phyloP scores from a whole-genome alignment of 1,284 basidiomycete genomes.

The Cryptococcus maquisensis region DNA sequence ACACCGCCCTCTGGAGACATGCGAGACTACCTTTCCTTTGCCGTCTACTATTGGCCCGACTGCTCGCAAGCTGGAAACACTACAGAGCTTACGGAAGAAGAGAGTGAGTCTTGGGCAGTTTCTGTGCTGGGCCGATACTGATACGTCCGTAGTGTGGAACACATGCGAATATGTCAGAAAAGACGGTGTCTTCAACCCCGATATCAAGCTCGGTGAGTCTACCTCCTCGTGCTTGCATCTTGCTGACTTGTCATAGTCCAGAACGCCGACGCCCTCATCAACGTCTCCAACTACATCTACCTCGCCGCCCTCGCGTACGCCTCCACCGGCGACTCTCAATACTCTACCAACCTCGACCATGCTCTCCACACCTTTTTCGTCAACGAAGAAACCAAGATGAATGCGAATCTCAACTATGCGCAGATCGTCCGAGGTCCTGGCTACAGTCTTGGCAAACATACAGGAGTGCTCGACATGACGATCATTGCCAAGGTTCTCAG shows the following conservation, averaged over 20 bases:
- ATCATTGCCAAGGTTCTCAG: slow-evolving; percentile 26
- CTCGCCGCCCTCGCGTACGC: slow-evolving; percentile 56
- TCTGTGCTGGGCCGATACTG: neutral
- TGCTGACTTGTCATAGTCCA: slow-evolving; percentile 45
- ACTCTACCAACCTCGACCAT: slow-evolving; percentile 16
- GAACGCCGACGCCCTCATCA: slow-evolving; percentile 56
- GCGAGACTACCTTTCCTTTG: slow-evolving; percentile 10
- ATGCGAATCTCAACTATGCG: slow-evolving; percentile 64
- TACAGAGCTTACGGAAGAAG: slow-evolving; percentile 15
- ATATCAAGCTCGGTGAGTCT: slow-evolving; percentile 49
- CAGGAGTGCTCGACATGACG: slow-evolving; percentile 27
- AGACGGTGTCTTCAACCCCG: slow-evolving; percentile 65
- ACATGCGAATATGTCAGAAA: slow-evolving; percentile 57
- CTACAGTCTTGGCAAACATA: slow-evolving; percentile 17
- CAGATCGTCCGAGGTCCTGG: slow-evolving; percentile 62
- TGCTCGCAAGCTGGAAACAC: slow-evolving; percentile 22
- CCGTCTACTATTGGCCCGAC: slow-evolving; percentile 22
- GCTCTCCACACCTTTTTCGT: slow-evolving; percentile 52
- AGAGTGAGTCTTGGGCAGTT: slow-evolving; percentile 4
- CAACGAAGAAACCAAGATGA: slow-evolving; percentile 58
- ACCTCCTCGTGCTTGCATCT: neutral
- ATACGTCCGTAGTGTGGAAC: slow-evolving; percentile 50
- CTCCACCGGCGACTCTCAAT: slow-evolving; percentile 48
- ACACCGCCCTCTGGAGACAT: neutral
- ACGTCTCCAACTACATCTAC: slow-evolving; percentile 26